These are phyloP conservation scores for Fusarium verrucosum DNA, from an alignment of 2,329 filamentous ascomycete species.

Conservation along the genomic window DNA sequence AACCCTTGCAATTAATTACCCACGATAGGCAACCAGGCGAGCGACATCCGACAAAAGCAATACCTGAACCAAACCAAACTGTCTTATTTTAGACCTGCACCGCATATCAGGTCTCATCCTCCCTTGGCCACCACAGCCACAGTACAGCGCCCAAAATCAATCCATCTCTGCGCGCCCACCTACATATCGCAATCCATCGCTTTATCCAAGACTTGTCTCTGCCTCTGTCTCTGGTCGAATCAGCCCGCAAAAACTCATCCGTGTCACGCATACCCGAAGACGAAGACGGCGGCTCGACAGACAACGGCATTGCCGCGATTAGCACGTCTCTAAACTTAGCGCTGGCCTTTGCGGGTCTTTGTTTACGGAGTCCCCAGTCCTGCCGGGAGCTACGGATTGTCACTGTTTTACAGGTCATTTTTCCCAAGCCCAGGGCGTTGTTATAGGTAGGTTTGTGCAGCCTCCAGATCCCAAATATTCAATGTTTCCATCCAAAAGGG, in stretches of 20 bases:
- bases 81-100: conserved; percentile 8
- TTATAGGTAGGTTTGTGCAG: conserved; percentile 36
- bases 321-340: conserved; percentile 37
- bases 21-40: conserved; percentile 16
- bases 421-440: neutral
- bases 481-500: conserved; percentile 38
- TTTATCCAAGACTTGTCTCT: neutral
- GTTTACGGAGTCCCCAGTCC: conserved; percentile 30
- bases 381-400: conserved; percentile 43
- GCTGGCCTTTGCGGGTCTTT: conserved; percentile 41
- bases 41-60: conserved; percentile 31
- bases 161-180: conserved; percentile 15
- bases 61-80: no score
- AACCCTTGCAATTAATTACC: conserved; percentile 21
- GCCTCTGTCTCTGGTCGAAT: neutral
- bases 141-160: conserved; percentile 29
- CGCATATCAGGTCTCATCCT: neutral
- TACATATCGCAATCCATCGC: neutral
- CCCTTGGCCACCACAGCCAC: conserved; percentile 24
- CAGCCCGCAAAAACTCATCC: conserved; percentile 1
- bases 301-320: conserved; percentile 45
- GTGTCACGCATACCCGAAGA: conserved; percentile 14
- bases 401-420: conserved; percentile 31
- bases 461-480: conserved; percentile 41
- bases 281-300: conserved; percentile 38